phyloP scores from a whole-genome alignment of 2,329 filamentous ascomycete species.

The Cryphonectria radicalis region DNA sequence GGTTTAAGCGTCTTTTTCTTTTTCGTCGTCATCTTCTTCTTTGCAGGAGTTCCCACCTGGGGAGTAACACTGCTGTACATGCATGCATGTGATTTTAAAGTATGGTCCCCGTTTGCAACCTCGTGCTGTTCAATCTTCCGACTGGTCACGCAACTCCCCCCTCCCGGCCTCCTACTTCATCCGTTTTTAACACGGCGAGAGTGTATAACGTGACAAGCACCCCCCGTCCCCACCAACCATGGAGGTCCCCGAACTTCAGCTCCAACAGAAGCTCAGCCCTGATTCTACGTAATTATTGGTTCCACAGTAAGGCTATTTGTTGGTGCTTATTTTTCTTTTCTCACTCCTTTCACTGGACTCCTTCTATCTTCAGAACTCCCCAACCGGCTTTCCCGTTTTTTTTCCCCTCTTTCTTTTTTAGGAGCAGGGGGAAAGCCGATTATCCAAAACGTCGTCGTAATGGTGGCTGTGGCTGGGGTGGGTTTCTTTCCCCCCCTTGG shows the following conservation, averaged over 20 bases:
- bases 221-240: background rate
- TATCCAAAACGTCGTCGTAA: background rate
- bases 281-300: background rate
- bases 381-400: background rate
- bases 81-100: background rate
- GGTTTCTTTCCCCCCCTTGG: too few species aligned
- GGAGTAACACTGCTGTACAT: background rate
- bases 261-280: background rate
- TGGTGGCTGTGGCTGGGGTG: background rate
- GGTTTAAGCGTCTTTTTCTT: background rate
- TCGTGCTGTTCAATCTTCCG: background rate
- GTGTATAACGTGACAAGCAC: background rate
- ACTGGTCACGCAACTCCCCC: background rate
- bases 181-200: background rate
- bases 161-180: background rate
- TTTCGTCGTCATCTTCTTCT: background rate
- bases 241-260: background rate
- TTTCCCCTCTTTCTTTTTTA: background rate
- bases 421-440: background rate
- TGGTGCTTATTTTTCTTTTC: background rate
- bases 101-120: background rate
- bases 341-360: too few species aligned
- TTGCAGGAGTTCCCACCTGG: background rate
- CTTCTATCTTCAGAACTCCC: background rate
- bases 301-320: background rate